Conservation (phyloP, 805 yeast species). For the Candida argentea region DNA sequence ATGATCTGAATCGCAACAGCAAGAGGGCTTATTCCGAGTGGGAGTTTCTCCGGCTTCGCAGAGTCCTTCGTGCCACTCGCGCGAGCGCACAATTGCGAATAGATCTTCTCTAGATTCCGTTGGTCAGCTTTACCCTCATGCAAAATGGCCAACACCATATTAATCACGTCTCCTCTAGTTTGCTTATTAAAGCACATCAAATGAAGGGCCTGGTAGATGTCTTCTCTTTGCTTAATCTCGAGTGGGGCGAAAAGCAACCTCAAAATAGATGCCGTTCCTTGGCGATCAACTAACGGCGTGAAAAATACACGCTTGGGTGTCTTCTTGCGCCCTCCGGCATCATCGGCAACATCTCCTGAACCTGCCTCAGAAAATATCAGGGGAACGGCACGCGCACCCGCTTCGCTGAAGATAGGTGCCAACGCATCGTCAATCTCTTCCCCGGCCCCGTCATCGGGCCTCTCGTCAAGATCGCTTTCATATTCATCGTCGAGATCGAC, state of each 20-base stretch:
- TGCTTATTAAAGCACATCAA: constrained; percentile 69
- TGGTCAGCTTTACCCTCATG: constrained; percentile 67
- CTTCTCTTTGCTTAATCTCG: constrained; percentile 49
- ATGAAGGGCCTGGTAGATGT: constrained; percentile 54
- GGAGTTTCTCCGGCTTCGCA: constrained; percentile 24
- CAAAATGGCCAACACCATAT: constrained; percentile 54
- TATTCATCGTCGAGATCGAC: not conserved
- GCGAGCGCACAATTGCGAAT: constrained; percentile 42
- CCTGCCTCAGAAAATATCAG: not conserved
- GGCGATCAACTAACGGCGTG: constrained; percentile 62
- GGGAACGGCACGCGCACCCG: too few relatives aligned
- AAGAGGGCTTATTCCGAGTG: constrained; percentile 56
- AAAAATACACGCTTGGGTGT: constrained; percentile 32
- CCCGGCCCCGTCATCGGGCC: constrained; percentile 2
- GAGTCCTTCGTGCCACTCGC: constrained; percentile 19
- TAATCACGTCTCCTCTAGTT: constrained; percentile 65
- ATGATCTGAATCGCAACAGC: constrained; percentile 68
- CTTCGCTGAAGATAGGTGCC: constrained; percentile 3
- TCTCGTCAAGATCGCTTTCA: not conserved
- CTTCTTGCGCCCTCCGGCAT: constrained; percentile 4
- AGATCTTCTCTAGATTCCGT: constrained; percentile 51
- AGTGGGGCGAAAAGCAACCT: constrained; percentile 69
- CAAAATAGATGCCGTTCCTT: constrained; percentile 65
- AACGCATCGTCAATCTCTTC: constrained; percentile 3
- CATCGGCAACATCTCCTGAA: constrained; percentile 1